These are phyloP conservation scores for Mycena pura DNA, from an alignment of 768 basidiomycete genomes.

Conservation along the genomic window DNA sequence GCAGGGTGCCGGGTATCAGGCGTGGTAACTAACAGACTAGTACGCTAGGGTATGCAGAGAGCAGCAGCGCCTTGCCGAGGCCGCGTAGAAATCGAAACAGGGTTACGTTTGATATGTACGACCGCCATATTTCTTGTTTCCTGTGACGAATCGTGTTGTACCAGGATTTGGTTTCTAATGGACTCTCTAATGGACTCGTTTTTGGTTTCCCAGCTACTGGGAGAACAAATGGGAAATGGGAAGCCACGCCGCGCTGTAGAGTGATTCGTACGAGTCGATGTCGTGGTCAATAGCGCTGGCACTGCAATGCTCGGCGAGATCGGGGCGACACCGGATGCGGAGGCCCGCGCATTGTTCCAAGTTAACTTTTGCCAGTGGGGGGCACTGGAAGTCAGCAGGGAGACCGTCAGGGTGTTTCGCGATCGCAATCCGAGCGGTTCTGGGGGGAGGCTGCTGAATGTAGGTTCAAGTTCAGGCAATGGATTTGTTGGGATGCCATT, in stretches of 20 bases:
- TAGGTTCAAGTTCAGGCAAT: neutral
- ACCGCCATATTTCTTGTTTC: too few relatives aligned
- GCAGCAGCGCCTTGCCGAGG: neutral
- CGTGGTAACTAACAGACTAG: too few relatives aligned
- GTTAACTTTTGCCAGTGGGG: conserved; percentile 40
- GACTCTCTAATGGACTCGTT: too few relatives aligned
- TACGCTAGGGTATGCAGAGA: neutral
- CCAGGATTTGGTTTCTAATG: too few relatives aligned
- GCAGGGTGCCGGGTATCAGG: too few relatives aligned
- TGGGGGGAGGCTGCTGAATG: conserved; percentile 5
- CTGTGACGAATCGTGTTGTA: too few relatives aligned
- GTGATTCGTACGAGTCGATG: conserved; percentile 25
- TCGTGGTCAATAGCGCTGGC: conserved; percentile 30
- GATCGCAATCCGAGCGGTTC: conserved; percentile 1
- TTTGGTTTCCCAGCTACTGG: too few relatives aligned
- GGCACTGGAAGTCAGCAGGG: conserved; percentile 14
- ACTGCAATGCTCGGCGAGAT: conserved; percentile 28
- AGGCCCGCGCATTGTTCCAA: conserved; percentile 31
- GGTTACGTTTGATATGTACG: too few relatives aligned
- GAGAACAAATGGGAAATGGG: too few relatives aligned
- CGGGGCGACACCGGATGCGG: conserved; percentile 27
- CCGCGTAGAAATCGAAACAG: neutral
- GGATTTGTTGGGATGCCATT: neutral
- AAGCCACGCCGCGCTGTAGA: neutral
- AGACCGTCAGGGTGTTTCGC: conserved; percentile 16